phyloP scores from a whole-genome alignment of 345 rosid species.

The Citrus sinensis region DNA sequence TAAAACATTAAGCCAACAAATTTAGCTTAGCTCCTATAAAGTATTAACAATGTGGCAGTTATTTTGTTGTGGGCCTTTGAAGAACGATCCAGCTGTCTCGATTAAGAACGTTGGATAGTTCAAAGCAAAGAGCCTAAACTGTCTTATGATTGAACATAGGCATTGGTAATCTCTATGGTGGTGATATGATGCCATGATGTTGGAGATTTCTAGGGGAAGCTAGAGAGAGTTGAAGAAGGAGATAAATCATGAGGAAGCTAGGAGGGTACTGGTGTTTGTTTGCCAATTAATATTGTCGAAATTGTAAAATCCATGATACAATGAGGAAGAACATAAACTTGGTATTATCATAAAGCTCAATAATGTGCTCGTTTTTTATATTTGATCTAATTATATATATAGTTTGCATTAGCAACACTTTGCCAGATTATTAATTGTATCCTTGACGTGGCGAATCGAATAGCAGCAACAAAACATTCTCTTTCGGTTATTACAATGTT shows the following conservation, averaged over 20 bases:
- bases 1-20: too few species aligned
- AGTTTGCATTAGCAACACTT: background rate
- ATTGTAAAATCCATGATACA: background rate
- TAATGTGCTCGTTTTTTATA: background rate
- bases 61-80: background rate
- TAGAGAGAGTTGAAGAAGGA: background rate
- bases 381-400: background rate
- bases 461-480: background rate
- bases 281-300: background rate
- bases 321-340: background rate
- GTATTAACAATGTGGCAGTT: background rate
- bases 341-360: background rate
- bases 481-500: background rate
- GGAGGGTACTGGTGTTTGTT: too few species aligned
- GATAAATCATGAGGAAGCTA: background rate
- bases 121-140: background rate
- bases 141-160: background rate
- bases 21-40: background rate
- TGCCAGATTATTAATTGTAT: background rate
- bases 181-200: background rate
- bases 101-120: background rate
- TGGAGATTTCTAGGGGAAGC: background rate
- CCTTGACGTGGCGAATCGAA: background rate
- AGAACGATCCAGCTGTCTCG: background rate
- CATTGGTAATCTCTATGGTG: too few species aligned